Base-by-base conservation (phyloP, 1,284 basidiomycete species). In the Rhodotorula sp. region DNA sequence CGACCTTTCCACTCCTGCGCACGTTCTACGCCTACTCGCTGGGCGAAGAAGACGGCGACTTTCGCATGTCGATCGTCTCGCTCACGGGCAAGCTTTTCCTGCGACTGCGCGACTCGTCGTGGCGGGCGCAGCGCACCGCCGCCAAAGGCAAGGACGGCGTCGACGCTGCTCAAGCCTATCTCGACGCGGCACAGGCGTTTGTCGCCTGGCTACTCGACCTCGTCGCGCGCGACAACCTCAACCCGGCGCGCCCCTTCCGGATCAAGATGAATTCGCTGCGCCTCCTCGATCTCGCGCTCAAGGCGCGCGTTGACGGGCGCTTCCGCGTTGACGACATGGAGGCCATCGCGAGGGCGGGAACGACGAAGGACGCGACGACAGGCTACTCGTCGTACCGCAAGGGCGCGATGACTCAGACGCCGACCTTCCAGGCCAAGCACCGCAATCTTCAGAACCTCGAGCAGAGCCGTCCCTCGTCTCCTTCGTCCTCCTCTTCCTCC, bases 1-100 rank as follows among this genome's bases (percentile, higher is more conserved):
- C 67, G 9, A 61, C 60, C n/a, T 71, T 75, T 57, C 54, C 59
- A 1, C 68, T 75, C 56, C 61, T 77, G 7, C 48, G 44, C 25
- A 54, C 62, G 4, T 74, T 75, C 61, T 74, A 71, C 66, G 34
- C 25, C 19, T 59, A 71, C 55, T 70, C 67, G 5, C 62, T 77
- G n/a, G 73, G 73, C 49, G 75, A 77, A 3, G 73, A 75, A n/a
- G 75, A 77, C 44, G 59, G 58, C 62, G 73, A 72, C 23, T 63
- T 74, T 53, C 56, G 67, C 4, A 75, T 75, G 75, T 56, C 50
- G 19, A 67, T 57, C 48, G 46, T 56, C 25, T 59, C 69, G 3
- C 61, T 70, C 21, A 66, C 74, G 9, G 75, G 73, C 53, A 66
- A 64, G 52, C 73, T 77, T 27, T 57, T 77, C 9, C 67, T 72